Base-by-base conservation (phyloP, 2,329 filamentous ascomycete species). In the Phoma sp. region DNA sequence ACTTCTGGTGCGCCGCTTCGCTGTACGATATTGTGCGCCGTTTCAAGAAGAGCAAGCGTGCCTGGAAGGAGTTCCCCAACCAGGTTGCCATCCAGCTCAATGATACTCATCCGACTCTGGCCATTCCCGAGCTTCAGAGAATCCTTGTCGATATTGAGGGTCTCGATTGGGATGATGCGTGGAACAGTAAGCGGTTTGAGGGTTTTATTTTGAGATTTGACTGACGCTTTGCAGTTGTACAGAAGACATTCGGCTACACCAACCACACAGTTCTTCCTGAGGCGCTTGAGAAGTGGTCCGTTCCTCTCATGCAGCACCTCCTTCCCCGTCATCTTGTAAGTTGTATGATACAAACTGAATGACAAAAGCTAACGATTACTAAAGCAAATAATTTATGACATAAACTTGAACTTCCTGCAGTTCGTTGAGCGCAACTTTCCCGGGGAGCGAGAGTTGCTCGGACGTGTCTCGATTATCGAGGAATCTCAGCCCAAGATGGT, bases 1-100 rank as follows among this genome's bases (percentile, higher is more conserved):
- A 99, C 83, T 99, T 99, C 80, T 99, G 95, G 95, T 96, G 96
- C 70, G 93, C 95, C 47, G 95, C 95, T 13, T 99, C 95, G 13
- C 83, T 99, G 4, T 91, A 91, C 71, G 95, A 99, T 69, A 99
- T 99, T 72, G 89, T 99, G 56, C 90, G 95, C 54, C 88, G 95
- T 55, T 99, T 98, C 86, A 99, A 98, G 83, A 99, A 98, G 84
- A 87, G 91, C 14, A 92, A 91, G 80, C 88, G 93, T 60, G 80
- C 89, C 7, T 99, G 95, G 95, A 88, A 79, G 62, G 90, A 96
- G 69, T 99, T 99, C 78, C 83, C 93, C 39, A 93, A 96, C 44
- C 92, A 97, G 74, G 89, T 98, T 56, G 95, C 95, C 37, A 98
- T 99, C 64, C 95, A 99, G 77, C 86, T 99, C 58, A 99, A 99